Evolutionary conservation across 176 grass and related monocot genomes (phyloP), one percentile per base, ranked within the genome.

Genomic region (Phoenix dactylifera): DNA sequence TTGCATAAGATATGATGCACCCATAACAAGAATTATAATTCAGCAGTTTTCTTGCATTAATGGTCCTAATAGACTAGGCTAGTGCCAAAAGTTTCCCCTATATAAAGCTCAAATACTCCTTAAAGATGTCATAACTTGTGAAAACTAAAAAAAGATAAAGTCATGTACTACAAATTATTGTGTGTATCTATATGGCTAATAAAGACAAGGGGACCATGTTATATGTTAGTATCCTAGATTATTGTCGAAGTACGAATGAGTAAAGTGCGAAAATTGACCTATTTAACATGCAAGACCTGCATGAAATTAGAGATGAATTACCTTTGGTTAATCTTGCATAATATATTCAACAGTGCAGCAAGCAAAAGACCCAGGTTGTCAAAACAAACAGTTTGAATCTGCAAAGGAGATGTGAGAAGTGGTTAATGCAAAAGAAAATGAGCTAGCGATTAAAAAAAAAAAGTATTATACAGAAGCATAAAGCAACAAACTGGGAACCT

Each of bases 301-400:
- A 60, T 9, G 28, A 60, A 60, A 30, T 30, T 60, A 17, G n/a
- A 26, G 18, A 39, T 18, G 53, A 60, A 60, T 30, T 60, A 60
- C 58, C 58, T 60, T 32, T 39, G 58, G 26, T 60, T 60, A 60
- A 5, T 19, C 26, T 19, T 60, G 58, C 58, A 60, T 17, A 60
- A n/a, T 30, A 60, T 30, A 60, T 60, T 60, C 17, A 60, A 39
- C 58, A 60, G 25, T n/a, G 26, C 58, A 60, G 26, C 58, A 30
- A 60, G 16, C 26, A 60, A 18, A 5, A 60, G 58, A 60, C 58
- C 58, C 5, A 60, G 17, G 16, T 60, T 60, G 30, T 60, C 58
- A 60, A 60, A 60, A 60, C 58, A 60, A 18, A 60, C 58, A 60
- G 58, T 32, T 39, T 60, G 58, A 18, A 60, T 60, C 58, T 60